Percentiles rank a stretch among this genome's conserved stretches.
Conservation (phyloP, 345 rosid genomes). For the Boechera retrofracta region DNA sequence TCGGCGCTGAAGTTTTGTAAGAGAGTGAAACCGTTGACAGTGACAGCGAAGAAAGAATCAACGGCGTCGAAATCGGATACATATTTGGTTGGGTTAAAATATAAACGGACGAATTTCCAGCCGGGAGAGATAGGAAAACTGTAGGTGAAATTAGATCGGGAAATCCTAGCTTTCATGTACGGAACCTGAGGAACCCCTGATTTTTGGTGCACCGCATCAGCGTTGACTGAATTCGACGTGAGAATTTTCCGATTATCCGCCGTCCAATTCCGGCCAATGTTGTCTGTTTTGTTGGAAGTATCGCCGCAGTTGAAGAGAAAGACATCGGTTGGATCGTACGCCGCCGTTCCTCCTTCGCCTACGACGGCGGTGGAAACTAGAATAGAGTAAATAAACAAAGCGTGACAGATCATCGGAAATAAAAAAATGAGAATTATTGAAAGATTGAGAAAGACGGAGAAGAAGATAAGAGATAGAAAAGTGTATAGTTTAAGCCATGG, state of each 20-base stretch:
- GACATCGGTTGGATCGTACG: conserved; percentile 24
- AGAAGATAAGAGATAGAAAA: no score
- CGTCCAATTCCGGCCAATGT: background rate
- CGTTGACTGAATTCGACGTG: background rate
- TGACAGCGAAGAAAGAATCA: conserved; percentile 16
- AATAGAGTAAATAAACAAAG: background rate
- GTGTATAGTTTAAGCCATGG: no score
- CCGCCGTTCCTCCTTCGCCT: background rate
- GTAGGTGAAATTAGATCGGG: conserved; percentile 37
- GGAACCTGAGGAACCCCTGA: background rate
- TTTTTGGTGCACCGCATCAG: background rate
- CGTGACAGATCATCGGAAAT: background rate
- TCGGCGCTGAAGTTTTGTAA: conserved; percentile 49
- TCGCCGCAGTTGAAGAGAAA: conserved; percentile 36
- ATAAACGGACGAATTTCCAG: conserved; percentile 43
- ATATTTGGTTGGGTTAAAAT: conserved; percentile 42
- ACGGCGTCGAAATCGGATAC: background rate
- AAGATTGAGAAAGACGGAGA: background rate
- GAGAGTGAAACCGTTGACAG: conserved; percentile 5
- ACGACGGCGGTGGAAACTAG: background rate
- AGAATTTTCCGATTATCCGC: background rate
- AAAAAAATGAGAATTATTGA: no score
- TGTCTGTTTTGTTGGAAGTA: background rate
- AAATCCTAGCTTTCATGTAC: conserved; percentile 37
- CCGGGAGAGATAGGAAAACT: conserved; percentile 37